phyloP scores from a whole-genome alignment of 1,284 basidiomycete species.

The Leccinum subfulvum region DNA sequence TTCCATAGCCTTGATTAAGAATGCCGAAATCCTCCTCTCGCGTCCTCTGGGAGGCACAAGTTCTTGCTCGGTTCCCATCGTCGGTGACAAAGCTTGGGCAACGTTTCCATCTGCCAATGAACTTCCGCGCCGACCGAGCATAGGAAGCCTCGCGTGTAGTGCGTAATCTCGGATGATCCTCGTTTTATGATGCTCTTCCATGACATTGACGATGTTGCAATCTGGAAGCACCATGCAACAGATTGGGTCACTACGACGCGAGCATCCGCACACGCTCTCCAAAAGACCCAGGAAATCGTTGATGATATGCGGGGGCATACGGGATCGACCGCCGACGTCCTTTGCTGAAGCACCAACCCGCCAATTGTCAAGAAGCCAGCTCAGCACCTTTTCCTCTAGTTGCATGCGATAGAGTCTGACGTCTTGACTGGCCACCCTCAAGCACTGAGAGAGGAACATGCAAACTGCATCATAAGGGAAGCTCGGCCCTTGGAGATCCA shows the following conservation, averaged over 20 bases:
- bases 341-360: slow-evolving; percentile 43
- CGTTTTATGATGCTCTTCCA: slow-evolving; percentile 58
- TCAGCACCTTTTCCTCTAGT: slow-evolving; percentile 79
- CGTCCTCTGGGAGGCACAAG: slow-evolving; percentile 47
- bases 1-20: slow-evolving; percentile 62
- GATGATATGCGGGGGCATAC: slow-evolving; percentile 50
- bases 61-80: slow-evolving; percentile 28
- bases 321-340: slow-evolving; percentile 37
- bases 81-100: slow-evolving; percentile 5
- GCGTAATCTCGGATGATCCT: slow-evolving; percentile 68
- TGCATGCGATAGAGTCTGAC: slow-evolving; percentile 77
- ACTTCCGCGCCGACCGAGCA: slow-evolving; percentile 27
- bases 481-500: slow-evolving; percentile 85
- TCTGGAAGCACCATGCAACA: slow-evolving; percentile 60
- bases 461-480: slow-evolving; percentile 87
- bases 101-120: background rate
- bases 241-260: slow-evolving; percentile 45
- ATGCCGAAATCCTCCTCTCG: slow-evolving; percentile 65
- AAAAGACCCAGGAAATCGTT: slow-evolving; percentile 66
- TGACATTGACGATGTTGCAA: slow-evolving; percentile 58
- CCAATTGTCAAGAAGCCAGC: slow-evolving; percentile 83
- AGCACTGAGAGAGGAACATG: slow-evolving; percentile 66
- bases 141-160: slow-evolving; percentile 61
- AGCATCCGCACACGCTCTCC: slow-evolving; percentile 58
- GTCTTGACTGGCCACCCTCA: slow-evolving; percentile 73